These are phyloP conservation scores for Rhodotorula graminis DNA, from an alignment of 768 basidiomycete species.

Conservation along the genomic window DNA sequence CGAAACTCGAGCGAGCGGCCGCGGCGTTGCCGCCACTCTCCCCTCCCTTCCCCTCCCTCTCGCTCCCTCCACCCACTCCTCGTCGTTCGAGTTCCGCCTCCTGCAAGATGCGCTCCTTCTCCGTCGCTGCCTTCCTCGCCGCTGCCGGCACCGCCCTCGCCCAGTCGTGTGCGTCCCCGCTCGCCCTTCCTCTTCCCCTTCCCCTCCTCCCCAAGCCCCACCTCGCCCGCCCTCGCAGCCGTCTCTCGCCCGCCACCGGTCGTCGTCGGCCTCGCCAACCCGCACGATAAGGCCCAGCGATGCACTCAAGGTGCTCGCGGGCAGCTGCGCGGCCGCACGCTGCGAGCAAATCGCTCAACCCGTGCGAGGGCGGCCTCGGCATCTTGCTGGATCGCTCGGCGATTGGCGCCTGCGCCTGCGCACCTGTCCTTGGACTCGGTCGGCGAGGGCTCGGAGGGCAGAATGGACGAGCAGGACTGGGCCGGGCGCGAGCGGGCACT, in stretches of 20 bases:
- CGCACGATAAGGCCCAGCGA: not conserved
- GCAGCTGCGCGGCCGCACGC: no score
- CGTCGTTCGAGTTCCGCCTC: not conserved
- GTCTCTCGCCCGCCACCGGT: not conserved
- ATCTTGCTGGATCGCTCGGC: not conserved
- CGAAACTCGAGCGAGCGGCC: no score
- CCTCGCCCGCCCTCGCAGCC: not conserved
- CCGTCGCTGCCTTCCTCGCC: slow-evolving; percentile 7
- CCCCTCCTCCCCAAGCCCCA: not conserved
- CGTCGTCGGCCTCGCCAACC: not conserved
- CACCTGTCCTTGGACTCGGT: not conserved
- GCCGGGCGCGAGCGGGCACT: not conserved
- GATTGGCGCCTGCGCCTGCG: not conserved
- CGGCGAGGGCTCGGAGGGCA: accelerated
- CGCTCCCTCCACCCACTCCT: not conserved
- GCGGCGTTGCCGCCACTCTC: no score
- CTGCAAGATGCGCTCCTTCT: slow-evolving; percentile 15
- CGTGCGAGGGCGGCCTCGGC: not conserved
- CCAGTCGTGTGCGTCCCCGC: slow-evolving; percentile 14
- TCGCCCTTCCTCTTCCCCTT: not conserved
- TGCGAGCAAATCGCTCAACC: not conserved
- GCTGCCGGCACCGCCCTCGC: slow-evolving; percentile 10
- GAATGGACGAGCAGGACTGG: no score
- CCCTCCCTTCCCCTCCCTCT: not conserved
- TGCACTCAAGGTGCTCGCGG: no score